Percentiles rank a stretch among this genome's conserved stretches.
Evolutionary conservation across 2,329 filamentous ascomycete genomes (phyloP).

Genomic region (Scopulariopsis brevicaulis): DNA sequence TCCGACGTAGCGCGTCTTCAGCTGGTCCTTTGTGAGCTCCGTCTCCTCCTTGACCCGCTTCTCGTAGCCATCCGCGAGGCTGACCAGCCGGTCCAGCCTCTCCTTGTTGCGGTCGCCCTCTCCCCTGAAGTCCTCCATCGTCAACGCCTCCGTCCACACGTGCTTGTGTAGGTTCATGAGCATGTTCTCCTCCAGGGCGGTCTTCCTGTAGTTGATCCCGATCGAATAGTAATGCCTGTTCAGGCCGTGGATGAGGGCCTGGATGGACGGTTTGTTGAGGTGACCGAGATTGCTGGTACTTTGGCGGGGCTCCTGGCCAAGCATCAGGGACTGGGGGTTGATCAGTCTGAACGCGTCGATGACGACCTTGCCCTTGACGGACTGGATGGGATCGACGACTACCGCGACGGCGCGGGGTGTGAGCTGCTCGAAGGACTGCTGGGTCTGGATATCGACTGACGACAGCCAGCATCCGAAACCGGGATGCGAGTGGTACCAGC

Average conservation of each 20-base stretch:
- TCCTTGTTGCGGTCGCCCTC: conserved; percentile 83
- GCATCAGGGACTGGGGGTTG: conserved; percentile 94
- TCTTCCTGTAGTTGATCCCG: conserved; percentile 96
- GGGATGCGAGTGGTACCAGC: conserved; percentile 99
- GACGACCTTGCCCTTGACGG: conserved; percentile 98
- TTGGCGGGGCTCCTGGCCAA: conserved; percentile 94
- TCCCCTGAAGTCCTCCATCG: conserved; percentile 90
- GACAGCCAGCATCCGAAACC: conserved; percentile 99
- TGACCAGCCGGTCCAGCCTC: conserved; percentile 75
- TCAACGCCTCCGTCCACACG: conserved; percentile 93
- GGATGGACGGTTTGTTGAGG: conserved; percentile 98
- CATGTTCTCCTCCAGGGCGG: conserved; percentile 97
- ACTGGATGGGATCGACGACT: conserved; percentile 97
- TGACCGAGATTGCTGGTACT: conserved; percentile 97
- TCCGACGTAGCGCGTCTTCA: conserved; percentile 97
- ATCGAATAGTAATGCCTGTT: conserved; percentile 99
- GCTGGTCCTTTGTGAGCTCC: conserved; percentile 89
- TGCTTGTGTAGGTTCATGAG: conserved; percentile 99
- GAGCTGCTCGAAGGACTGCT: conserved; percentile 98
- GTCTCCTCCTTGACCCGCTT: conserved; percentile 99
- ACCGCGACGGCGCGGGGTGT: conserved; percentile 94
- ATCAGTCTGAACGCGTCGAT: conserved; percentile 98
- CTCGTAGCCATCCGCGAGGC: conserved; percentile 89
- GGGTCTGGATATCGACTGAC: conserved; percentile 97
- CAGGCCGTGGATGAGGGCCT: conserved; percentile 93